Conservation (phyloP, 768 basidiomycete species). For the Tephrocybe rancida region DNA sequence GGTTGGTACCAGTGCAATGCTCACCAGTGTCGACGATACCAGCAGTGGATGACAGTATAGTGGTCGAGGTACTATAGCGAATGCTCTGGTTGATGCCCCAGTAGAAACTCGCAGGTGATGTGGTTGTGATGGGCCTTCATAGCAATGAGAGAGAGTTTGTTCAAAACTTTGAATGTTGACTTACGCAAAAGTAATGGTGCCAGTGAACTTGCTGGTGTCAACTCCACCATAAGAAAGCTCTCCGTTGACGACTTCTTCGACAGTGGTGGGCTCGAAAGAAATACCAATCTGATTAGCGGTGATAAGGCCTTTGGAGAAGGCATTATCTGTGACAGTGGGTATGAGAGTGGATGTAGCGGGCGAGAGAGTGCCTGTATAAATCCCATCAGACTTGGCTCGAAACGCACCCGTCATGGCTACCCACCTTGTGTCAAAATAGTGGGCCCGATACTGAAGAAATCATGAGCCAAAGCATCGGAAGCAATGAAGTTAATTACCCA, state of each 20-base stretch:
- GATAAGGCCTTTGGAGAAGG: conserved; percentile 43
- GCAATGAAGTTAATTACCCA: conserved; percentile 41
- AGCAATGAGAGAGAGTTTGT: neutral
- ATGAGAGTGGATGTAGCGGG: conserved; percentile 30
- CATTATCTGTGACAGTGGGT: conserved; percentile 63
- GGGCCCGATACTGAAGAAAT: conserved; percentile 57
- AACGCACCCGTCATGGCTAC: neutral
- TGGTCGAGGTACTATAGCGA: conserved; percentile 46
- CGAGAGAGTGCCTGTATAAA: conserved; percentile 32
- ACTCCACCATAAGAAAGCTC: conserved; percentile 58
- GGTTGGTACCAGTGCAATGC: too few relatives aligned
- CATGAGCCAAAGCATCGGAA: conserved; percentile 1
- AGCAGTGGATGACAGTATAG: conserved; percentile 46
- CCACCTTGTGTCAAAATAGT: conserved; percentile 50
- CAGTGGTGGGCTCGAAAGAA: conserved; percentile 52
- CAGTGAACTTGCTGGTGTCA: conserved; percentile 45
- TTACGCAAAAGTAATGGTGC: conserved; percentile 44
- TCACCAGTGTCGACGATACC: conserved; percentile 64
- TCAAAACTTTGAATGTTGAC: conserved; percentile 1
- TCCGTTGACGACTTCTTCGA: conserved; percentile 40
- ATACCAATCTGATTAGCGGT: conserved; percentile 44
- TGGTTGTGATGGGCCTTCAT: conserved; percentile 46
- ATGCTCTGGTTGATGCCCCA: conserved; percentile 67
- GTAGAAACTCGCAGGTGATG: conserved; percentile 46
- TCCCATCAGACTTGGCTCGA: neutral